A percentile compares a stretch with the other conserved stretches of the same genome.
These are phyloP conservation scores for Novymonas esmeraldas DNA, from an alignment of 208 protist species.

Conservation along the genomic window DNA sequence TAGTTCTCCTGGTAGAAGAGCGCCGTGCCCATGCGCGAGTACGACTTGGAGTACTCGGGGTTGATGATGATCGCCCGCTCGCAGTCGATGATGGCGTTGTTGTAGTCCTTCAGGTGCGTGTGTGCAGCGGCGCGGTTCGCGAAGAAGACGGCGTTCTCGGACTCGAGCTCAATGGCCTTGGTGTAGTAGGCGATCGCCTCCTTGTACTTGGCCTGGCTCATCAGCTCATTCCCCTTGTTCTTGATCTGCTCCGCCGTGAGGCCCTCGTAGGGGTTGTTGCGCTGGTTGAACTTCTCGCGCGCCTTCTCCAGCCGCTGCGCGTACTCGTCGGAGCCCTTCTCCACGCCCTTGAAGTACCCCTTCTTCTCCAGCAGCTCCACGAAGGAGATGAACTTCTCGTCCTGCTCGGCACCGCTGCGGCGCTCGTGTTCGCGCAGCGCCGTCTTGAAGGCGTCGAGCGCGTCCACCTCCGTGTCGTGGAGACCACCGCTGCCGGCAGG, in stretches of 20 bases:
- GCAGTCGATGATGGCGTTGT: conserved; percentile 87
- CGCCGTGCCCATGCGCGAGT: conserved; percentile 88
- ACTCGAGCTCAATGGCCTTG: conserved; percentile 92
- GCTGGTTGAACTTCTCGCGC: conserved; percentile 86
- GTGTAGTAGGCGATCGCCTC: conserved; percentile 93
- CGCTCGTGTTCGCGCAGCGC: conserved; percentile 54
- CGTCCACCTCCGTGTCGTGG: conserved; percentile 71
- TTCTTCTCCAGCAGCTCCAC: conserved; percentile 87
- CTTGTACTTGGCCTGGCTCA: conserved; percentile 92
- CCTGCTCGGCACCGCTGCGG: conserved; percentile 52
- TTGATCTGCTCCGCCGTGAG: conserved; percentile 93
- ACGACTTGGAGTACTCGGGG: conserved; percentile 90
- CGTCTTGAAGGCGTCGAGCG: conserved; percentile 59
- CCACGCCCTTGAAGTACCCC: conserved; percentile 89
- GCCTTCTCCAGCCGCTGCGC: conserved; percentile 78
- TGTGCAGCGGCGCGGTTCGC: conserved; percentile 92
- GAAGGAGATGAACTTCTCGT: conserved; percentile 90
- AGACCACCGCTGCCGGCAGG: conserved; percentile 65
- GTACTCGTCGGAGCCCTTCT: conserved; percentile 82
- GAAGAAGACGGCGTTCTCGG: conserved; percentile 90
- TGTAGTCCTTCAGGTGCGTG: conserved; percentile 92
- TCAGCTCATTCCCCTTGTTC: conserved; percentile 92
- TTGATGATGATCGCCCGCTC: conserved; percentile 88
- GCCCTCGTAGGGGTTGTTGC: conserved; percentile 92
- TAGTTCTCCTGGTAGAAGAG: conserved; percentile 93